Evolutionary conservation across 306 rosid species (phyloP), one percentile per base, ranked within the genome.

Genomic region (Geum urbanum): DNA sequence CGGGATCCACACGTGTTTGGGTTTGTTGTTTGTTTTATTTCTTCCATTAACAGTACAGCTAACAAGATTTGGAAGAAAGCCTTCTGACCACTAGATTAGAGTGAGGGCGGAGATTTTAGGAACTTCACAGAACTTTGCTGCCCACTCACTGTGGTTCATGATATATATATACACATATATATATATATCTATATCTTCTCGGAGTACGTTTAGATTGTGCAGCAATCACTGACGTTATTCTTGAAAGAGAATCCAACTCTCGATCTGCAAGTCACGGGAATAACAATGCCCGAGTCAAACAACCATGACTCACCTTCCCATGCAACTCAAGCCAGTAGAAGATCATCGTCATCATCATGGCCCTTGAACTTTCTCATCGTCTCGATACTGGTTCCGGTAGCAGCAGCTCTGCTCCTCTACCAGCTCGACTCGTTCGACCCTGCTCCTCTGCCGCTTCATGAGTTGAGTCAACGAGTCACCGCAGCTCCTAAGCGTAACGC

Each of bases 401-500:
- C n/a, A 3, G 22, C 75, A 4, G 88, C 86, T 8, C n/a, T 50
- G 19, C 8, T 50, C 19, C 55, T 50, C 20, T 50, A 50, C 55
- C 55, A 50, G 55, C 55, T 50, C 55, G 55, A 50, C 55, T 16
- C 55, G 55, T 50, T 50, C 20, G 55, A 50, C 55, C 55, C 55
- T 9, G 55, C 20, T 50, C 20, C 55, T 50, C 55, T 50, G 55
- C 55, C 55, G 19, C 55, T 50, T 50, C 20, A 50, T 20, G 55
- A 50, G 55, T n/a, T 50, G 55, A 50, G 55, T 16, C 55, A 15
- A 74, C 12, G 14, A 5, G 47, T 24, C 9, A n/a, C 73, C 1
- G 3, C n/a, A 4, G 86, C 72, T 9, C 85, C 85, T 0, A 12
- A 54, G 0, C 72, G 65, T 10, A 81, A 88, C 72, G 59, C n/a